These are phyloP conservation scores for Cutaneotrichosporon daszewskae DNA, from an alignment of 1,284 basidiomycete genomes.

Conservation along the genomic window DNA sequence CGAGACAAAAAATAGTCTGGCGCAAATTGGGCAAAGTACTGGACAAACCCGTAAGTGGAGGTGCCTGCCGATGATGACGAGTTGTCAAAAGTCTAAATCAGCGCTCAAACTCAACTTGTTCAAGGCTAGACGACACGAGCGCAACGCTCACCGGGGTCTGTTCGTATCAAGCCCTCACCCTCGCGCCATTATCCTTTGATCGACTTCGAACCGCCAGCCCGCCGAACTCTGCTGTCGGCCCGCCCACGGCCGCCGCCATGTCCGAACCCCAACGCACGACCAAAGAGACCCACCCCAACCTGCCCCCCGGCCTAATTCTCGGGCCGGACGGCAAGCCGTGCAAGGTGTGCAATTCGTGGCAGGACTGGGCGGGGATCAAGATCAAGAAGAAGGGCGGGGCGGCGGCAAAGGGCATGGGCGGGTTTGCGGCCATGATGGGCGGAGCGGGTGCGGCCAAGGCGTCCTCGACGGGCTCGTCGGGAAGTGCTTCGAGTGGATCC, in stretches of 20 bases:
- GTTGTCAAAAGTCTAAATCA: no score
- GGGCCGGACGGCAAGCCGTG: slow-evolving; percentile 91
- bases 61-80: no score
- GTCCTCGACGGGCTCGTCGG: slow-evolving; percentile 42
- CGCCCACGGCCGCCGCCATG: background rate
- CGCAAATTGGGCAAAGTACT: no score
- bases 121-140: no score
- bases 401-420: slow-evolving; percentile 21
- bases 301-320: slow-evolving; percentile 73
- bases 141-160: no score
- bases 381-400: slow-evolving; percentile 36
- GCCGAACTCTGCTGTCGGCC: no score
- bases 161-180: no score
- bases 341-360: slow-evolving; percentile 79
- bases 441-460: background rate
- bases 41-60: no score
- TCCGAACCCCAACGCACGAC: slow-evolving; percentile 28
- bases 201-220: no score
- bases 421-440: slow-evolving; percentile 20
- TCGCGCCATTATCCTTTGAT: no score
- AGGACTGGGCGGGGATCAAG: slow-evolving; percentile 59
- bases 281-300: slow-evolving; percentile 44
- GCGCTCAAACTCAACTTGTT: no score
- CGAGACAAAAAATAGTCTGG: no score
- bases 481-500: slow-evolving; percentile 41